Evolutionary conservation across 2,329 filamentous ascomycete species (phyloP).

Genomic region (Diaporthe longicolla): DNA sequence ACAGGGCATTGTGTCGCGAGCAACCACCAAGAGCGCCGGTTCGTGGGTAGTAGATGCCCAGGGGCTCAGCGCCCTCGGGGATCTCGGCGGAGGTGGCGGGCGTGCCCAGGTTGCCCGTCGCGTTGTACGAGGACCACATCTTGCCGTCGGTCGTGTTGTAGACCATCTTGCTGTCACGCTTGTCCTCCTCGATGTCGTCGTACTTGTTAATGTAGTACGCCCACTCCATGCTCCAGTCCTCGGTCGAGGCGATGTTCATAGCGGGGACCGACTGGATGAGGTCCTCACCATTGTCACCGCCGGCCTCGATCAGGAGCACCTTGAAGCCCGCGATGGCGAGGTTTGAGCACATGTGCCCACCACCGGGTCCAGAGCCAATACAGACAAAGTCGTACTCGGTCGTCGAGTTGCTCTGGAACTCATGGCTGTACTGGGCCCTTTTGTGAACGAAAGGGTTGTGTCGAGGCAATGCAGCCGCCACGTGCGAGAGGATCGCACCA

Average conservation of each 20-base stretch:
- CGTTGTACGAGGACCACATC: constrained; percentile 39
- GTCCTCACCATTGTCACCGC: constrained; percentile 61
- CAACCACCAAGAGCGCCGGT: constrained; percentile 47
- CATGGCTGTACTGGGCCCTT: constrained; percentile 22
- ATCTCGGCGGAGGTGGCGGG: constrained; percentile 56
- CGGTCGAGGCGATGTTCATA: constrained; percentile 30
- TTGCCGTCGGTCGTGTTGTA: constrained; percentile 36
- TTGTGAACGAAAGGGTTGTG: constrained; percentile 30
- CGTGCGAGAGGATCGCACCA: background rate
- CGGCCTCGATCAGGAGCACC: constrained; percentile 69
- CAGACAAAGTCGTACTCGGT: constrained; percentile 65
- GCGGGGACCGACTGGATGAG: constrained; percentile 47
- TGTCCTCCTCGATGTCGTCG: constrained; percentile 43
- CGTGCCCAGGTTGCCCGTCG: constrained; percentile 50
- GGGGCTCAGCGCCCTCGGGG: constrained; percentile 44
- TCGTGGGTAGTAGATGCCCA: constrained; percentile 49
- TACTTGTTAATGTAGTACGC: constrained; percentile 35
- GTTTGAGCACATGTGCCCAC: constrained; percentile 62
- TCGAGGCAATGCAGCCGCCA: constrained; percentile 9
- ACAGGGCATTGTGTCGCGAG: constrained; percentile 64
- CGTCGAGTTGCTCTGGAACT: constrained; percentile 24
- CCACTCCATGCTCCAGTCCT: constrained; percentile 29
- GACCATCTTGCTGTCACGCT: constrained; percentile 34
- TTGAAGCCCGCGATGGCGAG: constrained; percentile 65
- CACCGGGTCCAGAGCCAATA: constrained; percentile 66